These are phyloP conservation scores for Micromonas commoda DNA, from an alignment of 139 green algal species.

Conservation along the genomic window DNA sequence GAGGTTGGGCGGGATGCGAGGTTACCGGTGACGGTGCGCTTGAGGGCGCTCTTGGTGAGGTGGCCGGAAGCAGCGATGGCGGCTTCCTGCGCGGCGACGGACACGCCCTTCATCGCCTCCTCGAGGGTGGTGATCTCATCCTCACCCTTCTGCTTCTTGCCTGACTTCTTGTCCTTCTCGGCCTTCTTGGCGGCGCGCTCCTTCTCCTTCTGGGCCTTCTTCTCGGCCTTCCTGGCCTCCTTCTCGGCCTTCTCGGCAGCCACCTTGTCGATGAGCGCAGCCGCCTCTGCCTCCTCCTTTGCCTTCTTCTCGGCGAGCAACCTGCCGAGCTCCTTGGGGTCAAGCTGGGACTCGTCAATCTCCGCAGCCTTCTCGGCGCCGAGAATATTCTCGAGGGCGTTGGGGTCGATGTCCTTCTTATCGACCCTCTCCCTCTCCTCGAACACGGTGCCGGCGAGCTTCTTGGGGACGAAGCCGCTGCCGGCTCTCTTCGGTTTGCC, in stretches of 20 bases:
- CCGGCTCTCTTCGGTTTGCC: too few relatives aligned
- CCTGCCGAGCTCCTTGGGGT: slow-evolving; percentile 18
- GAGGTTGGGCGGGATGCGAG: slow-evolving; percentile 33
- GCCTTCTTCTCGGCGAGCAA: slow-evolving; percentile 20
- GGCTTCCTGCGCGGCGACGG: slow-evolving; percentile 7
- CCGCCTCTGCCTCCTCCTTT: slow-evolving; percentile 6
- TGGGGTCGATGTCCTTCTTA: not conserved
- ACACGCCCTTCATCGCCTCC: slow-evolving; percentile 5
- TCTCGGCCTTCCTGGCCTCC: slow-evolving; percentile 21
- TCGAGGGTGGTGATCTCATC: slow-evolving; percentile 11
- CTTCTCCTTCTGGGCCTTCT: slow-evolving; percentile 22
- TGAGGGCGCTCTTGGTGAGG: not conserved
- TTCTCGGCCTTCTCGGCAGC: slow-evolving; percentile 19
- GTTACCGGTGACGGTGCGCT: slow-evolving; percentile 36
- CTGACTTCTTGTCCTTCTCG: slow-evolving; percentile 7
- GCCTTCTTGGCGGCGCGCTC: slow-evolving; percentile 9
- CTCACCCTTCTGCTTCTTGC: slow-evolving; percentile 1
- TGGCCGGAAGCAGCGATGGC: not conserved
- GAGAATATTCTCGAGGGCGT: not conserved
- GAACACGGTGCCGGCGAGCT: not conserved
- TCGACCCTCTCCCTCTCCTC: not conserved
- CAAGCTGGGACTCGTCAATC: not conserved
- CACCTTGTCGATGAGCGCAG: not conserved
- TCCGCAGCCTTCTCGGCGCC: not conserved
- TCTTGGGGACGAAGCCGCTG: too few relatives aligned